Conservation (phyloP, 768 basidiomycete genomes). For the Suillus plorans region DNA sequence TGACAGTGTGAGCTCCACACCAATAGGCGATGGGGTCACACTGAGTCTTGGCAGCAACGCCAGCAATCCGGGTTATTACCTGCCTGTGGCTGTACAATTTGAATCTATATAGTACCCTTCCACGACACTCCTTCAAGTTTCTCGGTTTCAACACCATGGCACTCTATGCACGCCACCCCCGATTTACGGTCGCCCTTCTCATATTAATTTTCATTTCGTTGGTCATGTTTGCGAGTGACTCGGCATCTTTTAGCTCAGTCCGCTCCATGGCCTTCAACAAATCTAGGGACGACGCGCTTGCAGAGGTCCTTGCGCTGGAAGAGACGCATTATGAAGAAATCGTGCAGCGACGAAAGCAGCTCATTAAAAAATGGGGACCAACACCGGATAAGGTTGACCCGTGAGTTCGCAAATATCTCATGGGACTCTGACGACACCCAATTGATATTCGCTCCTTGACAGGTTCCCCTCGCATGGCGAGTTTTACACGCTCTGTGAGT, state of each 20-base stretch:
- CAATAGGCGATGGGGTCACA: no score
- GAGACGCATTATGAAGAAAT: constrained; percentile 40
- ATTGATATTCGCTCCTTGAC: neutral
- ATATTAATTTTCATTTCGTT: constrained; percentile 26
- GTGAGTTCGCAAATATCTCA: constrained; percentile 14
- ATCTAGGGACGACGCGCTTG: constrained; percentile 3
- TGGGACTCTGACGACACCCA: neutral
- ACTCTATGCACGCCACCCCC: constrained; percentile 29
- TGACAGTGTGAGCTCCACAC: no score
- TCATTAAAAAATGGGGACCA: constrained; percentile 60
- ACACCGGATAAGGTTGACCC: constrained; percentile 42
- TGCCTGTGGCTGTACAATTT: neutral
- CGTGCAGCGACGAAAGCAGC: constrained; percentile 39
- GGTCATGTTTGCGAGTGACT: constrained; percentile 24
- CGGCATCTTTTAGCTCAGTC: neutral
- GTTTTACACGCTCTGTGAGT: constrained; percentile 31
- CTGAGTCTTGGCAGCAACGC: neutral
- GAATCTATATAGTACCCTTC: neutral
- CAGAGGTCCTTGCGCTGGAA: constrained; percentile 17
- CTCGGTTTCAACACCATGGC: constrained; percentile 16
- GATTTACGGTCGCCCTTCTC: constrained; percentile 29
- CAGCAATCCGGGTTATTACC: neutral
- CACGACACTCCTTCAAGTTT: constrained; percentile 10
- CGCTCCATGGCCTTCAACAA: constrained; percentile 8
- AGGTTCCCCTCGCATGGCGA: constrained; percentile 34